Conservation (phyloP, 2,329 filamentous ascomycete species). For the Coleophoma eucalyptorum region DNA sequence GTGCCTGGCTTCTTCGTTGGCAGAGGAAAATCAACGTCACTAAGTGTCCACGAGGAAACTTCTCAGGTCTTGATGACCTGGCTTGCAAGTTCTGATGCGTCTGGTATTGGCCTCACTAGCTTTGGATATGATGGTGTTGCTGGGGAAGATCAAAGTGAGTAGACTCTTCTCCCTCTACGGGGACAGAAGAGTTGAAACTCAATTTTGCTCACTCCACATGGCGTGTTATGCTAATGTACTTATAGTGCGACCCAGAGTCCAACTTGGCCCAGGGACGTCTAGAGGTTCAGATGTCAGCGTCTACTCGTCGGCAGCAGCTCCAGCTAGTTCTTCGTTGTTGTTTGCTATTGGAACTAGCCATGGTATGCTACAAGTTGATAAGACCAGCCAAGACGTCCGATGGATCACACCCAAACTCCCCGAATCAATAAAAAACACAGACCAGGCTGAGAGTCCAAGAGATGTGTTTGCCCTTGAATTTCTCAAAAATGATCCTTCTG, state of each 20-base stretch:
- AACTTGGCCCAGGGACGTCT: slow-evolving; percentile 11
- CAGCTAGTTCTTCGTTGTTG: slow-evolving; percentile 32
- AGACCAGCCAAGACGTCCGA: slow-evolving; percentile 5
- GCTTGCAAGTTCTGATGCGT: slow-evolving; percentile 3
- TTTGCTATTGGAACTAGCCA: slow-evolving; percentile 45
- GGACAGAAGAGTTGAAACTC: background rate
- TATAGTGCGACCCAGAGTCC: background rate
- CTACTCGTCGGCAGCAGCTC: slow-evolving; percentile 37
- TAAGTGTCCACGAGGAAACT: slow-evolving; percentile 4
- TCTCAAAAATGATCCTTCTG: slow-evolving; percentile 34
- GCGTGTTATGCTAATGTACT: background rate
- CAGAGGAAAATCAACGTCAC: slow-evolving; percentile 6
- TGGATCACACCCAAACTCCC: slow-evolving; percentile 12
- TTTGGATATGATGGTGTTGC: too few species aligned
- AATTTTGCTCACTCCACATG: background rate
- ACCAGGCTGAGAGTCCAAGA: slow-evolving; percentile 25
- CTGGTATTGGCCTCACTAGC: slow-evolving; percentile 6
- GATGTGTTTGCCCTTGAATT: slow-evolving; percentile 47
- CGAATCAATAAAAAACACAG: slow-evolving; percentile 7
- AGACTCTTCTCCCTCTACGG: background rate
- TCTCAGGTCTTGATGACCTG: slow-evolving; percentile 8
- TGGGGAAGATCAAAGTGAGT: background rate
- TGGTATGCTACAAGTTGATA: slow-evolving; percentile 38
- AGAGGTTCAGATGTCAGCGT: slow-evolving; percentile 22
- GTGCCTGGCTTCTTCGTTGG: background rate